These are phyloP conservation scores for Pseudogymnoascus sp. DNA, from an alignment of 2,329 filamentous ascomycete species.

Conservation along the genomic window DNA sequence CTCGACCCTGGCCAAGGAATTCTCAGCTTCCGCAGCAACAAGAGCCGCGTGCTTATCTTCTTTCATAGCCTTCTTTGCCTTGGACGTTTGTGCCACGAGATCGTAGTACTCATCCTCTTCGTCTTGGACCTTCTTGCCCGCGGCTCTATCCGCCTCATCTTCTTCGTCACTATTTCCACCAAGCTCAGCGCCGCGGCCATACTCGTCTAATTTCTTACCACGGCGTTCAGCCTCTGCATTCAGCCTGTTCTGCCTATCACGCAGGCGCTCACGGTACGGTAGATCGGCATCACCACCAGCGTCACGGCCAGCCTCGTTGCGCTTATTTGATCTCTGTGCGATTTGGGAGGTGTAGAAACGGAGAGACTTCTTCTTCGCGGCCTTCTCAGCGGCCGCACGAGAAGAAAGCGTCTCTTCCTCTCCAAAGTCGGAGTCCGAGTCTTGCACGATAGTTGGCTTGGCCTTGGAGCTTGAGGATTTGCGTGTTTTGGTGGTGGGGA, in stretches of 20 bases:
- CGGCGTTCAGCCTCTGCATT: slow-evolving; percentile 83
- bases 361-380: slow-evolving; percentile 79
- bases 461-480: slow-evolving; percentile 33
- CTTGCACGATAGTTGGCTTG: slow-evolving; percentile 36
- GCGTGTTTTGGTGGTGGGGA: slow-evolving; percentile 18
- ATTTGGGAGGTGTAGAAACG: slow-evolving; percentile 99
- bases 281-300: slow-evolving; percentile 74
- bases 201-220: slow-evolving; percentile 56
- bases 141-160: slow-evolving; percentile 37
- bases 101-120: slow-evolving; percentile 80
- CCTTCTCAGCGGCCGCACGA: slow-evolving; percentile 77
- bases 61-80: slow-evolving; percentile 68
- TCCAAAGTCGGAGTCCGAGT: slow-evolving; percentile 82
- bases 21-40: slow-evolving; percentile 50
- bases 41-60: slow-evolving; percentile 46
- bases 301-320: slow-evolving; percentile 62
- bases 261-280: slow-evolving; percentile 80
- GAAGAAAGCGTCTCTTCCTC: slow-evolving; percentile 76
- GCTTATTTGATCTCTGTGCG: slow-evolving; percentile 85
- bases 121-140: slow-evolving; percentile 32
- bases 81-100: slow-evolving; percentile 64
- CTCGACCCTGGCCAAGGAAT: slow-evolving; percentile 54
- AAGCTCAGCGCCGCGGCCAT: slow-evolving; percentile 60
- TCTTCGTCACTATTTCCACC: slow-evolving; percentile 45
- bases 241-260: slow-evolving; percentile 76